Evolutionary conservation across 108 stramenopile genomes (phyloP), one percentile per base, ranked within the genome.

Genomic region (Fragilariopsis cylindrus): DNA sequence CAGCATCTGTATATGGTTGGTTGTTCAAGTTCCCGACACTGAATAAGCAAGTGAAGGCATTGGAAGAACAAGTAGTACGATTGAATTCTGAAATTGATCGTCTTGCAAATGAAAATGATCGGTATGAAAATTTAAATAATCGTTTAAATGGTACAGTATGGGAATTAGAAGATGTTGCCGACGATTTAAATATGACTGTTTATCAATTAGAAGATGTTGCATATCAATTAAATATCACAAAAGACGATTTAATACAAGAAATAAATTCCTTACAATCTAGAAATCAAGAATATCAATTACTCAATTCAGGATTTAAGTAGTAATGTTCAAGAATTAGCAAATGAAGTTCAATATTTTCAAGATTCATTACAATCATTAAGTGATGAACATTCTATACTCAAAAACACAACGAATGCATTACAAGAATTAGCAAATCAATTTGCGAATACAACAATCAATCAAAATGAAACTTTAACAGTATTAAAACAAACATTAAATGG

Each of bases 21-120:
- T 21, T 80, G 3, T 68, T 68, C 57, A 18, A 70, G 57, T 81
- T 85, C 45, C 84, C 84, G 5, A 76, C 76, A 18, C 72, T 85
- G 4, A 74, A 76, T 2, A 44, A 62, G 4, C 82, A 84, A 58
- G 70, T 84, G 4, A 67, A 74, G 9, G 60, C 54, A 16, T 69
- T 84, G 12, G 76, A 77, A 62, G 80, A 16, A 4, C 76, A 84
- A 43, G 76, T 84, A 4, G 3, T 21, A 12, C 8, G 18, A 11
- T 46, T 79, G 5, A 16, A 79, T 13, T 11, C 8, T 4, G 21
- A 80, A 63, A 57, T 80, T 52, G n/a, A 50, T 19, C 46, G 43
- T 7, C 74, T 85, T 21, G 66, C 70, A 18, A 57, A 13, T 8
- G 19, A 85, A 57, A 58, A 79, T 42, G 80, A 81, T 52, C 77